Conservation (phyloP, 2,329 filamentous ascomycete species). For the Zasmidium cellare region DNA sequence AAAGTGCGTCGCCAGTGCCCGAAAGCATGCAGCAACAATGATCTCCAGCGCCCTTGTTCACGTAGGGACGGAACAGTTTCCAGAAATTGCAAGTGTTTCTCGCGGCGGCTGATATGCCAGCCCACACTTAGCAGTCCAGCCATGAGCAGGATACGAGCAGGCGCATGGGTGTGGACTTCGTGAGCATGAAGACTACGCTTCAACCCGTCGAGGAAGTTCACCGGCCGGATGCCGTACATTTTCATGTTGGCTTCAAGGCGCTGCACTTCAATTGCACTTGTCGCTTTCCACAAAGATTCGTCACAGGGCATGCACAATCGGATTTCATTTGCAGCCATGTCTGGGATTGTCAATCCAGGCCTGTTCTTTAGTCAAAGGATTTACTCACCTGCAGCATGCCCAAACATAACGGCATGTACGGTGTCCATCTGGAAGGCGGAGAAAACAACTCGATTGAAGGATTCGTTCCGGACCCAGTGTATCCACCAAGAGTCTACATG, state of each 20-base stretch:
- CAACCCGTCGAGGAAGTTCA: slow-evolving; percentile 84
- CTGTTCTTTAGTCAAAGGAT: background rate
- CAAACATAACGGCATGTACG: slow-evolving; percentile 94
- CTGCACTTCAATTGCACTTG: slow-evolving; percentile 78
- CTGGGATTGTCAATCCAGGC: slow-evolving; percentile 48
- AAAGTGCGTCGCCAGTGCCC: slow-evolving; percentile 91
- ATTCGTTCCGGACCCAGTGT: slow-evolving; percentile 89
- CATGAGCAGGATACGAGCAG: slow-evolving; percentile 88
- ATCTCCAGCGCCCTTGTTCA: slow-evolving; percentile 86
- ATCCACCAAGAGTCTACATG: slow-evolving; percentile 66
- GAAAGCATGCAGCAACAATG: slow-evolving; percentile 78
- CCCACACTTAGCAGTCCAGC: slow-evolving; percentile 86
- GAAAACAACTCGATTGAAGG: slow-evolving; percentile 83
- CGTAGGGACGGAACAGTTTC: slow-evolving; percentile 77
- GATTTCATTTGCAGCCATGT: slow-evolving; percentile 93
- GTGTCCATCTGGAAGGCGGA: slow-evolving; percentile 91
- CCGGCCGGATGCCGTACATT: slow-evolving; percentile 76
- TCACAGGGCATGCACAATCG: slow-evolving; percentile 86
- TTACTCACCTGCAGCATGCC: slow-evolving; percentile 61
- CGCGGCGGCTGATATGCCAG: slow-evolving; percentile 94
- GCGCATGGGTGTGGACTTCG: slow-evolving; percentile 82
- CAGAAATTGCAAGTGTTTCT: slow-evolving; percentile 84
- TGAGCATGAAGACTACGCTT: slow-evolving; percentile 82
- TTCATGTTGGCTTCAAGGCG: slow-evolving; percentile 76
- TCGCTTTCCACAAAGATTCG: slow-evolving; percentile 85